Evolutionary conservation across 495 filamentous ascomycete species (phyloP), one percentile per base, ranked within the genome.

Genomic region (Penicillium chermesinum): DNA sequence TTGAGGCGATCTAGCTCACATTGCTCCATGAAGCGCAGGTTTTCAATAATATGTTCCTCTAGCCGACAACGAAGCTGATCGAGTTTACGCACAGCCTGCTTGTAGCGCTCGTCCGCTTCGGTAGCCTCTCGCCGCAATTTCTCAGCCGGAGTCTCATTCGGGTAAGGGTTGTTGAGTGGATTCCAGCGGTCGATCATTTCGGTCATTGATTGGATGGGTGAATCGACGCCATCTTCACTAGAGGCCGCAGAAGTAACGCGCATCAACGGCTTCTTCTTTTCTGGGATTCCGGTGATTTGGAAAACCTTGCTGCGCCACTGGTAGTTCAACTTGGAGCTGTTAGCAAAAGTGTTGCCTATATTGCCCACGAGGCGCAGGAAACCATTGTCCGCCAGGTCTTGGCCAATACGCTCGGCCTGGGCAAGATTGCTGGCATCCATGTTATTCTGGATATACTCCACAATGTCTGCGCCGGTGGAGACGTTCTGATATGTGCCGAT

Each of bases 1-100:
- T 94, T 96, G 33, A 99, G 78, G 36, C 93, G 80, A 65, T 99
- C 93, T 33, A 96, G 72, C 67, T 99, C 93, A 63, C 93, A 99
- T 53, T 91, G 89, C 73, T 99, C 93, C 79, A 99, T 89, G 67
- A 95, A 97, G 59, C 82, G 89, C 45, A 99, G 74, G 54, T 97
- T 90, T 22, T 88, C 78, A 49, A 94, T 83, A 65, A 97, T 93
- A 37, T 88, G 86, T 62, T 99, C 93, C 68, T 99, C 93, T 13
- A 99, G 74, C 34, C 87, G 87, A 68, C 94, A 97, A 33, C 93
- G 82, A 64, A 96, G 81, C 51, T 85, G 78, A 62, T 99, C 93
- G 27, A 97, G 79, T 66, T 86, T 89, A 48, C 81, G 77, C 32
- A 99, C 83, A 25, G 79, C 81, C 10, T 78, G 76, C 71, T 96